These are phyloP conservation scores for Claviceps paspali DNA, from an alignment of 2,329 filamentous ascomycete species.

Conservation along the genomic window DNA sequence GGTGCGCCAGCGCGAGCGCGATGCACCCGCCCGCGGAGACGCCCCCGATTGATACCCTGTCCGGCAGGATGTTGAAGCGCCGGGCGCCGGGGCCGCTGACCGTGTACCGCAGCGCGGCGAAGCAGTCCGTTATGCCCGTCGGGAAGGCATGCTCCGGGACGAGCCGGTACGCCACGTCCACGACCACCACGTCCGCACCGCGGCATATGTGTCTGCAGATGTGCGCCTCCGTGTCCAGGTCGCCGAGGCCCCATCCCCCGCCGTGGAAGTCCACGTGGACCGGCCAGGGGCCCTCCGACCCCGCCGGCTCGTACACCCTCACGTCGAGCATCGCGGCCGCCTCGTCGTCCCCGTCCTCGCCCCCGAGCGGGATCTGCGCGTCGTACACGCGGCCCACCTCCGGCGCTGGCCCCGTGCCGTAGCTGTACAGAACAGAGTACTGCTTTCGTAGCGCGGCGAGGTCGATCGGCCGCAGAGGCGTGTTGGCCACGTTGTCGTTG, in stretches of 20 bases:
- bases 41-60: constrained; percentile 27
- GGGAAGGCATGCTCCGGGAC: constrained; percentile 35
- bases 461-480: constrained; percentile 23
- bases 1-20: constrained; percentile 21
- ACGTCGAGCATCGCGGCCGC: constrained; percentile 14
- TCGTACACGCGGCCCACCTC: constrained; percentile 25
- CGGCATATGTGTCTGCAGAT: constrained; percentile 32
- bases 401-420: constrained; percentile 26
- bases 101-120: constrained; percentile 27
- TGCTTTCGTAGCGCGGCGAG: constrained; percentile 21
- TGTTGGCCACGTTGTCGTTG: constrained; percentile 28
- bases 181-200: constrained; percentile 26
- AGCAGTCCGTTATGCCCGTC: constrained; percentile 32
- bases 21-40: constrained; percentile 29
- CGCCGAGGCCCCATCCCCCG: constrained; percentile 34
- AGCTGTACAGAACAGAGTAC: constrained; percentile 29
- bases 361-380: constrained; percentile 16
- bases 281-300: constrained; percentile 24
- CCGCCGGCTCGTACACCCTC: constrained; percentile 30
- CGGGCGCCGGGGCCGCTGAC: constrained; percentile 18
- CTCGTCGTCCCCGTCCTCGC: constrained; percentile 16
- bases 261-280: constrained; percentile 35
- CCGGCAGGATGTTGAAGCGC: constrained; percentile 22
- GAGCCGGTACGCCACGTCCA: constrained; percentile 37
- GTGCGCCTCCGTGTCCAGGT: constrained; percentile 32